Percentiles rank a stretch among this genome's conserved stretches.
phyloP scores from a whole-genome alignment of 192 early-diverging fungal genomes.

The Diversispora epigaea region DNA sequence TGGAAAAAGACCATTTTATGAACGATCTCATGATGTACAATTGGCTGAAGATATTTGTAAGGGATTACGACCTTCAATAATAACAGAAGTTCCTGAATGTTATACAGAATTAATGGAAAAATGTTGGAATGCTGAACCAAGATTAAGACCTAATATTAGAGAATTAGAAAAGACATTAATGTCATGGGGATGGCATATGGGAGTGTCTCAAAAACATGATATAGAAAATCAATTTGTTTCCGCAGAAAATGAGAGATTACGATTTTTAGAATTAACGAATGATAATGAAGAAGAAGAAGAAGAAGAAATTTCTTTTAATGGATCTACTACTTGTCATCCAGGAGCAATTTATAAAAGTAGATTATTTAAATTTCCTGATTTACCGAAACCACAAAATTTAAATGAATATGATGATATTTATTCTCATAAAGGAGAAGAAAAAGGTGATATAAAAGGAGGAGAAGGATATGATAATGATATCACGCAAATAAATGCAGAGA shows the following conservation, averaged over 20 bases:
- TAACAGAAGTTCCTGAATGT: slow-evolving; percentile 4
- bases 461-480: too few relatives aligned
- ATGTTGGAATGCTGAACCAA: slow-evolving; percentile 14
- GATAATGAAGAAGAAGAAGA: background rate
- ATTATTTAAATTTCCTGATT: background rate
- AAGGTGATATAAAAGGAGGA: too few relatives aligned
- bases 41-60: background rate
- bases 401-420: too few relatives aligned
- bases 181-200: slow-evolving; percentile 32
- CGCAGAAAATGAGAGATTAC: slow-evolving; percentile 5
- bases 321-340: background rate
- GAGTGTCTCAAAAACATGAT: slow-evolving; percentile 7
- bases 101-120: slow-evolving; percentile 7
- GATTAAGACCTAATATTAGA: slow-evolving; percentile 12
- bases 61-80: background rate
- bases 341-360: slow-evolving; percentile 5
- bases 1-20: background rate
- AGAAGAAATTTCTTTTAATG: background rate
- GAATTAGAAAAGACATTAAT: slow-evolving; percentile 22
- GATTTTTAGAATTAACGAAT: too few relatives aligned
- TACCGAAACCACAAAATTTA: background rate
- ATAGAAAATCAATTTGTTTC: slow-evolving; percentile 17
- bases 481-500: too few relatives aligned
- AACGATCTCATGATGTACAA: background rate
- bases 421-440: too few relatives aligned